A percentile compares a stretch with the other conserved stretches of the same genome.
phyloP scores from a whole-genome alignment of 73 alveolate genomes.

The Diophrys sp. region DNA sequence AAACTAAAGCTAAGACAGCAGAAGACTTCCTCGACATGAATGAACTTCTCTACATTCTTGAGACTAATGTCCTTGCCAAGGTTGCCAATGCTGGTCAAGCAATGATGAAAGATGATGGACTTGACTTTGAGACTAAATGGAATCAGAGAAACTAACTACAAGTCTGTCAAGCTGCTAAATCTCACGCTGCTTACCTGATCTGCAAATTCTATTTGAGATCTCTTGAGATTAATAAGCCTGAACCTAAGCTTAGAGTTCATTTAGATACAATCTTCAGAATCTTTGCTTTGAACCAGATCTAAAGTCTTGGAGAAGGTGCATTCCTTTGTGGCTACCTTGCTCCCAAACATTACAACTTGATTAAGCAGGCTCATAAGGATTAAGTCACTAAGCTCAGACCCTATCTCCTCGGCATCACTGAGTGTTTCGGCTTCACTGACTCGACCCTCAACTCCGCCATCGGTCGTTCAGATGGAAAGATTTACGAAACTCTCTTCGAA shows the following conservation, averaged over 20 bases:
- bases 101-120: not conserved
- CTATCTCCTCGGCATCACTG: slow-evolving; percentile 37
- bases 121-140: not conserved
- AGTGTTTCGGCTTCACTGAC: slow-evolving; percentile 45
- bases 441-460: slow-evolving; percentile 9
- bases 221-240: not conserved
- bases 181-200: not conserved
- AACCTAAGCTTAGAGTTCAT: not conserved
- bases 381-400: slow-evolving; percentile 33
- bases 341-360: not conserved
- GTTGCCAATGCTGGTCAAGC: not conserved
- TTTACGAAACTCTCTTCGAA: slow-evolving; percentile 16
- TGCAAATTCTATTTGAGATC: not conserved
- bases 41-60: not conserved
- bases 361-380: not conserved
- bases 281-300: not conserved
- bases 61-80: not conserved
- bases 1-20: not conserved
- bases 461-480: slow-evolving; percentile 23
- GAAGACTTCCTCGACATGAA: not conserved
- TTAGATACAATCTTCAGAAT: not conserved
- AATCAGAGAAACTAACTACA: not conserved
- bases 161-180: not conserved
- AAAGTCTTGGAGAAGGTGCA: not conserved
- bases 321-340: not conserved